Percentiles rank a stretch among this genome's conserved stretches.
Conservation (phyloP, 2,329 filamentous ascomycete species). For the Onygenales sp. region DNA sequence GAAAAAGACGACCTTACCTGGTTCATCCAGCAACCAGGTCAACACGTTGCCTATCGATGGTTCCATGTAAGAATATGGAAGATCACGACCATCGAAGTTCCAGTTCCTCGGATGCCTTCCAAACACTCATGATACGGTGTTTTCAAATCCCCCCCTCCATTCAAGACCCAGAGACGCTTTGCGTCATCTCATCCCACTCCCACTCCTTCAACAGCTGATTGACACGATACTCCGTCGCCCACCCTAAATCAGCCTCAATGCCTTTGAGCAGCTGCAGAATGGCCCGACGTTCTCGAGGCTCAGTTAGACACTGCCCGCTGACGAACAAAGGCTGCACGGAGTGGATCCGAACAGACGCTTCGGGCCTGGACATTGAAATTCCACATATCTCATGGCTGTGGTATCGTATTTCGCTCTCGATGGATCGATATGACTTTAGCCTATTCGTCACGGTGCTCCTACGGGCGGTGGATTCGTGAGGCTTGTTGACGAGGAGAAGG, state of each 20-base stretch:
- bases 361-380: constrained; percentile 48
- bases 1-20: neutral
- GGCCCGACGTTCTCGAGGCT: constrained; percentile 43
- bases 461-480: constrained; percentile 34
- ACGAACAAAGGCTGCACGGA: constrained; percentile 54
- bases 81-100: neutral
- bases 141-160: neutral
- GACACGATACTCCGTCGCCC: constrained; percentile 54
- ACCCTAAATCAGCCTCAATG: constrained; percentile 55
- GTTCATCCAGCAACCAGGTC: neutral
- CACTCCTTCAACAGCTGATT: constrained; percentile 40
- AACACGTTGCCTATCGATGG: neutral
- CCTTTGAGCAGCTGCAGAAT: constrained; percentile 47
- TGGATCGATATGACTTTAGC: constrained; percentile 49
- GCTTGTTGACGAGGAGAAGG: constrained; percentile 34
- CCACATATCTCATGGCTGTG: constrained; percentile 55
- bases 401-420: constrained; percentile 44
- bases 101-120: neutral
- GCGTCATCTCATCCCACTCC: constrained; percentile 17
- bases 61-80: neutral
- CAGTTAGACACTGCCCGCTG: constrained; percentile 51
- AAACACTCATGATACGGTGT: neutral
- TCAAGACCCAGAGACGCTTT: constrained; percentile 3
- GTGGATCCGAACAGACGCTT: constrained; percentile 51
- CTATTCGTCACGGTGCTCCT: constrained; percentile 45